Conservation (phyloP, 2,329 filamentous ascomycete species). For the Rhynchosporium secalis region DNA sequence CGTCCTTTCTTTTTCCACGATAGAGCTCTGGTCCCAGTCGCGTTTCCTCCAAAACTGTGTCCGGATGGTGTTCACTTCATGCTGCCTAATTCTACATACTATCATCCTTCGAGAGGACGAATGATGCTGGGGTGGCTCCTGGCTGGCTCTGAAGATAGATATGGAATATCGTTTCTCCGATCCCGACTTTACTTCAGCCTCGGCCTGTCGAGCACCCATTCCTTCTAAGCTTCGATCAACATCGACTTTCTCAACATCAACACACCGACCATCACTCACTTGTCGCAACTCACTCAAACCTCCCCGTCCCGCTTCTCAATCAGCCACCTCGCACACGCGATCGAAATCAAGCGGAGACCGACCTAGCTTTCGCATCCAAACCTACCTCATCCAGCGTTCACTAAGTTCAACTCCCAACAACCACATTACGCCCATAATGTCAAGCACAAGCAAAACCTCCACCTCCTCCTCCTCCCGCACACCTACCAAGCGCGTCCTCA, state of each 20-base stretch:
- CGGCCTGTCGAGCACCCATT: neutral
- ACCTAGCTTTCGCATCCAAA: neutral
- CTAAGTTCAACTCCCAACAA: neutral
- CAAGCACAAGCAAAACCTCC: constrained; percentile 16
- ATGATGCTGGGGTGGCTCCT: too few relatives aligned
- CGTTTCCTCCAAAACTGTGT: too few relatives aligned
- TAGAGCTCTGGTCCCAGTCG: too few relatives aligned
- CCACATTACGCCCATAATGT: constrained; percentile 11
- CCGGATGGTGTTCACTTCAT: too few relatives aligned
- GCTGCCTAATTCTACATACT: too few relatives aligned
- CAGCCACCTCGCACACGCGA: too few relatives aligned
- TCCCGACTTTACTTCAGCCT: constrained; percentile 1
- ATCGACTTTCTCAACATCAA: neutral
- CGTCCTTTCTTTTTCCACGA: too few relatives aligned
- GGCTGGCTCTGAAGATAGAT: too few relatives aligned
- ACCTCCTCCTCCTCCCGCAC: constrained; percentile 33
- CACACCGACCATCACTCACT: neutral
- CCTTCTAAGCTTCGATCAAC: neutral
- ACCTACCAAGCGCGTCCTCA: constrained; percentile 57
- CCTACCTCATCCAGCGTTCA: neutral
- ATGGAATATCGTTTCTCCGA: constrained; percentile 5
- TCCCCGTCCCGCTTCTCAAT: too few relatives aligned
- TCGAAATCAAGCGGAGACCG: neutral
- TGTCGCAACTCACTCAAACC: neutral
- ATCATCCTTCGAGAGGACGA: too few relatives aligned